Evolutionary conservation across 306 rosid genomes (phyloP).

Genomic region (Acacia melanoxylon): DNA sequence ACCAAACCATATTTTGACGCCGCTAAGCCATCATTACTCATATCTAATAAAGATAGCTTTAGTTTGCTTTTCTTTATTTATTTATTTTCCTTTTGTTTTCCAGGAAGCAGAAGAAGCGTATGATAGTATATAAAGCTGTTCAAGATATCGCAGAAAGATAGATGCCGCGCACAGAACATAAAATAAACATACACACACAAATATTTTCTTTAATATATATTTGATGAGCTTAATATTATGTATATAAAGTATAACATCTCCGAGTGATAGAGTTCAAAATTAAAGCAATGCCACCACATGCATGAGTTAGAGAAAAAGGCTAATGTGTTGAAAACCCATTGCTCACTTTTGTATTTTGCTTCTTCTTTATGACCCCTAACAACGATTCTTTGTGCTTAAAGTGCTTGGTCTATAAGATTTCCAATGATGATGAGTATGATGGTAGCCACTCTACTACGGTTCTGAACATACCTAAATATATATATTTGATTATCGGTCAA

Average conservation of each 20-base stretch:
- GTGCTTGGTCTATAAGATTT: conserved; percentile 40
- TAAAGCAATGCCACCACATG: conserved; percentile 1
- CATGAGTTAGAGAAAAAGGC: conserved; percentile 11
- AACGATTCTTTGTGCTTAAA: conserved; percentile 31
- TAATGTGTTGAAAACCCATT: conserved; percentile 3
- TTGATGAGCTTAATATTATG: not conserved
- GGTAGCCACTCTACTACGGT: conserved; percentile 38
- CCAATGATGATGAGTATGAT: conserved; percentile 51
- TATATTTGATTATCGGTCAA: conserved; percentile 33
- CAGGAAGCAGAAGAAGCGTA: no score
- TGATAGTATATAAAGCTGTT: not conserved
- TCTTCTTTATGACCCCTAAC: conserved; percentile 27
- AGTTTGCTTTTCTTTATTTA: not conserved
- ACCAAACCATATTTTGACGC: conserved; percentile 25
- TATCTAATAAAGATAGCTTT: conserved; percentile 13
- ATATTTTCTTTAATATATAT: not conserved
- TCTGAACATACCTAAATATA: conserved; percentile 27
- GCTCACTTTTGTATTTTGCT: not conserved
- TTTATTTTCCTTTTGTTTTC: no score
- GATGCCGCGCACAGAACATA: not conserved
- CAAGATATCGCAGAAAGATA: conserved; percentile 14
- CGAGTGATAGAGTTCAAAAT: not conserved
- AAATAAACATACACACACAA: not conserved
- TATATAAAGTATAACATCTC: not conserved
- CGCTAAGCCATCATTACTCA: conserved; percentile 38